These are phyloP conservation scores for Lachancea nothofagi DNA, from an alignment of 805 yeast species.

Conservation along the genomic window DNA sequence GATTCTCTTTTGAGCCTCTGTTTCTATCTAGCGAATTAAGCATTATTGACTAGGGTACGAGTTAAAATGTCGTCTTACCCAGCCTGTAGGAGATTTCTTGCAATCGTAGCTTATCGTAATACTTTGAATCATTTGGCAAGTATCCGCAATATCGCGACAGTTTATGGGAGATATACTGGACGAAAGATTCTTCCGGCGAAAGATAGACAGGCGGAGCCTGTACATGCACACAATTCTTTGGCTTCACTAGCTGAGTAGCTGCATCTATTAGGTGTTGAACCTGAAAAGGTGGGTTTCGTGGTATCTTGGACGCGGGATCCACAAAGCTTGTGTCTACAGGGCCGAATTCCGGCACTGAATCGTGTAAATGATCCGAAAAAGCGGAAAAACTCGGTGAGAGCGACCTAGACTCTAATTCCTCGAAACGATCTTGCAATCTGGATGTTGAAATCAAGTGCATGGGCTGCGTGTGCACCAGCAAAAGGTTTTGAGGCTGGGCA, in stretches of 20 bases:
- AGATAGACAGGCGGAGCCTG: not conserved
- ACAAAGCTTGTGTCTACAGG: not conserved
- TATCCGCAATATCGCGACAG: constrained; percentile 23
- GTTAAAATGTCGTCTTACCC: constrained; percentile 26
- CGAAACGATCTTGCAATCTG: constrained; percentile 6
- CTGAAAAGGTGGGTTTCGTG: constrained; percentile 6
- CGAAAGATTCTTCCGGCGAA: constrained; percentile 12
- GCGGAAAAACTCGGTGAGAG: constrained; percentile 5
- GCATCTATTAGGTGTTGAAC: constrained; percentile 2
- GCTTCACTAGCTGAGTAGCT: not conserved
- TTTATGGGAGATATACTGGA: constrained; percentile 17
- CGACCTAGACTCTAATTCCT: constrained; percentile 3
- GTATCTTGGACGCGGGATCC: constrained; percentile 2
- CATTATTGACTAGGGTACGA: not conserved
- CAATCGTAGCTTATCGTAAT: constrained; percentile 30
- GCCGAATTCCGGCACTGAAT: constrained; percentile 3
- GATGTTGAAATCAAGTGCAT: constrained; percentile 16
- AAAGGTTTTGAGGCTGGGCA: not conserved
- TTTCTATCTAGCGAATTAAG: too few relatives aligned
- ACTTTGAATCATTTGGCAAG: constrained; percentile 20
- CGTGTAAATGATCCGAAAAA: constrained; percentile 3
- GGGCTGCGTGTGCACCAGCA: constrained; percentile 26
- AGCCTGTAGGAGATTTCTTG: constrained; percentile 33
- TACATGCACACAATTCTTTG: not conserved
- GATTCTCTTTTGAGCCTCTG: too few relatives aligned